Evolutionary conservation across 1,139 yeast genomes (phyloP), one percentile per base, ranked within the genome.

Genomic region (Trichomonascaceae sp.): DNA sequence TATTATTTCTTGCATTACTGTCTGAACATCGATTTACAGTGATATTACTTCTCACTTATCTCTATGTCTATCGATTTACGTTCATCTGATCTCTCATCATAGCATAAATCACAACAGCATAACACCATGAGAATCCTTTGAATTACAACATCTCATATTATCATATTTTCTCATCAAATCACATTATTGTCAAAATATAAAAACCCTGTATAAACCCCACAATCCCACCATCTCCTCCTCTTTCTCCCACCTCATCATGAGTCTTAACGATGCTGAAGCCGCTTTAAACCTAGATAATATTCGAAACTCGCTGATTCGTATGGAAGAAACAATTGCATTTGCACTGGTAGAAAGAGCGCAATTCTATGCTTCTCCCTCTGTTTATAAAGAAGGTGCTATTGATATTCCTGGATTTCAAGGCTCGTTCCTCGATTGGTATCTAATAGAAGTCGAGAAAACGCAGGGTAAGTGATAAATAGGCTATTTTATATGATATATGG

Each of bases 241-340:
- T 19, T 32, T 32, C 13, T 22, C 46, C 27, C 30, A 39, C 20
- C 24, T 22, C 50, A 44, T 47, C 41, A 90, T 93, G 97, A 96
- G 93, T 70, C 91, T 91, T 69, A 79, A 81, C 70, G 81, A 83
- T 61, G 95, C 96, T 13, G 86, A 84, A 47, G 82, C 96, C 0
- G 97, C 90, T 8, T 78, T 93, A 55, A 81, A 89, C 66, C 75
- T 93, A 58, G 75, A 75, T 64, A 90, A 93, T 70, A 93, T 93
- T 64, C 83, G 99, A 60, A 83, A 81, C 58, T 87, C 91, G 19
- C 76, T 93, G 53, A 85, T 90, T 47, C 82, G 96, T 52, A 89
- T 93, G 96, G 99, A 93, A 66, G 99, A 93, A 70, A 86, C 97
- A 9, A 90, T 93, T 63, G 87, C 93, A 59, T 93, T 91, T 76